Percentiles rank a stretch among this genome's conserved stretches.
Conservation (phyloP, 768 basidiomycete genomes). For the Boletus rufocinnamomeus region DNA sequence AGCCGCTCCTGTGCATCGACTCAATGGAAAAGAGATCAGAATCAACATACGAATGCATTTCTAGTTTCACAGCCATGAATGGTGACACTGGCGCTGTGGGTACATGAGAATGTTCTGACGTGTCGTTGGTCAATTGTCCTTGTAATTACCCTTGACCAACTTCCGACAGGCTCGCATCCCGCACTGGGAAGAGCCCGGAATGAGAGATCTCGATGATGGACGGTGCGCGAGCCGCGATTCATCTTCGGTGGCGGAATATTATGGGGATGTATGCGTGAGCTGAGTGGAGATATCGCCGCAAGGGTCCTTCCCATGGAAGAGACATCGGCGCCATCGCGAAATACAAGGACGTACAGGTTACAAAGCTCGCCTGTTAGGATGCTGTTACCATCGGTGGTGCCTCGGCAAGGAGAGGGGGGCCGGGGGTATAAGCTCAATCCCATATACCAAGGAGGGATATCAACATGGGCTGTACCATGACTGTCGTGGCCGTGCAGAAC, state of each 20-base stretch:
- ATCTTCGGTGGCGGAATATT: neutral
- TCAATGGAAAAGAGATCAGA: neutral
- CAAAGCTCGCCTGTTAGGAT: neutral
- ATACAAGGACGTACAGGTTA: neutral
- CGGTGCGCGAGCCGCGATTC: neutral
- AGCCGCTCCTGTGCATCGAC: neutral
- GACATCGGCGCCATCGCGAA: neutral
- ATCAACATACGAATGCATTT: neutral
- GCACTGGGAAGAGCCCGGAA: neutral
- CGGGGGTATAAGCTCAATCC: neutral
- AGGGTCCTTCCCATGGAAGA: neutral
- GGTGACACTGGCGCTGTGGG: neutral
- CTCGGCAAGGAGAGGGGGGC: neutral
- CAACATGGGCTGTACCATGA: neutral
- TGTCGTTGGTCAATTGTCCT: neutral
- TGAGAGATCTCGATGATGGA: neutral
- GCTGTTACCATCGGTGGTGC: neutral
- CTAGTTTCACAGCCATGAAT: neutral
- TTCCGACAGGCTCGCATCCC: neutral
- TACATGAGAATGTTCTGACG: neutral
- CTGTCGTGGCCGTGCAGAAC: neutral
- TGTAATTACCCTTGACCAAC: neutral
- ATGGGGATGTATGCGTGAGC: neutral
- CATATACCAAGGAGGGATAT: neutral
- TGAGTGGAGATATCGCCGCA: neutral